Conservation (phyloP, 768 basidiomycete species). For the Lentinula detonsa region DNA sequence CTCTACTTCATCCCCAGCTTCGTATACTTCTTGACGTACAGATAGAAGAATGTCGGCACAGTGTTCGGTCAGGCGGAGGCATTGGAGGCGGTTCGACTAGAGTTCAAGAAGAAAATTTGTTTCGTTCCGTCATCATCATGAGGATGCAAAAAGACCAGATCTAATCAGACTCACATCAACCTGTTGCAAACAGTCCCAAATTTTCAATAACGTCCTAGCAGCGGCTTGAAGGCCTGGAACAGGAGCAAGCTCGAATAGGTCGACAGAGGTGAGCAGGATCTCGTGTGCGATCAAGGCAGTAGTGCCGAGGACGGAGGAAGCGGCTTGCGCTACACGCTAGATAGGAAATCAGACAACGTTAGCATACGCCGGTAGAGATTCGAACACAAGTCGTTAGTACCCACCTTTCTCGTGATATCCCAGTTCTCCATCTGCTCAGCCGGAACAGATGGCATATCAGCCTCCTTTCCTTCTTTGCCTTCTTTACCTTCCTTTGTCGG, state of each 20-base stretch:
- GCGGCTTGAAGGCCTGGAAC: slow-evolving; percentile 44
- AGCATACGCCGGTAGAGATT: background rate
- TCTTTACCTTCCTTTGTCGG: background rate
- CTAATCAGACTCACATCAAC: slow-evolving; percentile 41
- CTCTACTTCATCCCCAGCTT: slow-evolving; percentile 48
- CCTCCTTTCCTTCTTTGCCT: background rate
- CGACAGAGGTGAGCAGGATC: slow-evolving; percentile 25
- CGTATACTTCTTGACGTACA: slow-evolving; percentile 53
- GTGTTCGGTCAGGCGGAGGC: slow-evolving; percentile 65
- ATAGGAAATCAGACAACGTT: background rate
- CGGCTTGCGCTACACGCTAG: slow-evolving; percentile 23
- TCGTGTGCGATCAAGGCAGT: slow-evolving; percentile 29
- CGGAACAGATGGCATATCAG: background rate
- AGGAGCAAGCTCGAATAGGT: slow-evolving; percentile 40
- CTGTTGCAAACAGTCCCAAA: slow-evolving; percentile 52
- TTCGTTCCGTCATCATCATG: background rate
- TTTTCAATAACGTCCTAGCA: slow-evolving; percentile 38
- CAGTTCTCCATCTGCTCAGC: background rate
- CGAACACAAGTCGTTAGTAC: background rate
- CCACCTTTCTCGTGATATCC: background rate
- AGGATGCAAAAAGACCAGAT: background rate
- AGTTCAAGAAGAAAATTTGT: background rate
- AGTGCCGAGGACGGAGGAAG: slow-evolving; percentile 26
- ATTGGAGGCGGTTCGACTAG: slow-evolving; percentile 63
- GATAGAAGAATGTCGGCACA: slow-evolving; percentile 65